Conservation (phyloP, 306 rosid species). For the Cucurbita ficifolia region DNA sequence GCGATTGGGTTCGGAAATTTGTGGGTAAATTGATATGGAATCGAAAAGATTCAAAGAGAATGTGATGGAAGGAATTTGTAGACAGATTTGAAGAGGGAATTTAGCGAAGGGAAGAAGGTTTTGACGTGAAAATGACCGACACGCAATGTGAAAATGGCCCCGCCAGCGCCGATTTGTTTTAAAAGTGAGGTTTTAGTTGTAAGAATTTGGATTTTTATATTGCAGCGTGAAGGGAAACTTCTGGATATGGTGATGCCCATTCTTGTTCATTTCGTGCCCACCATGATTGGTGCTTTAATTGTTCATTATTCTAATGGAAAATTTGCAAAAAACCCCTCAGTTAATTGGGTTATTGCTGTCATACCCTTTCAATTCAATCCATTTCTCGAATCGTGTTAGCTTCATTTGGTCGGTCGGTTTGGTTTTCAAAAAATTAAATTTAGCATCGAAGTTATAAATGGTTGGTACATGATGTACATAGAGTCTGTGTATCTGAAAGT, state of each 20-base stretch:
- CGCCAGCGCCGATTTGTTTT: background rate
- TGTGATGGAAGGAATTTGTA: background rate
- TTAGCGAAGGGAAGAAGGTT: background rate
- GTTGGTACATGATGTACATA: no score
- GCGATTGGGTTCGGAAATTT: background rate
- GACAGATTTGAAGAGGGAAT: background rate
- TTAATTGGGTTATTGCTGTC: no score
- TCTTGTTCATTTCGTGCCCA: background rate
- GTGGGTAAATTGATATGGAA: background rate
- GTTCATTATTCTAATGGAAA: no score
- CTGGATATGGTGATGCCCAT: background rate
- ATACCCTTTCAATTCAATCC: no score
- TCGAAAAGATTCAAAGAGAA: background rate
- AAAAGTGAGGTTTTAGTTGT: background rate
- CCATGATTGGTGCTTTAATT: background rate
- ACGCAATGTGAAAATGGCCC: conserved; percentile 2
- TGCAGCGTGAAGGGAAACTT: background rate
- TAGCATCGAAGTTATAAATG: no score
- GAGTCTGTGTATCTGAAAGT: no score
- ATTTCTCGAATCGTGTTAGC: no score
- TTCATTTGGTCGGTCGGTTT: no score
- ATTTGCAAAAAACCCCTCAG: no score
- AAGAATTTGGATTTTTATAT: background rate
- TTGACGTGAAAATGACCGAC: conserved; percentile 11
- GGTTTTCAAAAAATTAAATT: no score